A percentile compares a stretch with the other conserved stretches of the same genome.
These are phyloP conservation scores for Solanum hybrid DNA, from an alignment of 305 asterid genomes.

Conservation along the genomic window DNA sequence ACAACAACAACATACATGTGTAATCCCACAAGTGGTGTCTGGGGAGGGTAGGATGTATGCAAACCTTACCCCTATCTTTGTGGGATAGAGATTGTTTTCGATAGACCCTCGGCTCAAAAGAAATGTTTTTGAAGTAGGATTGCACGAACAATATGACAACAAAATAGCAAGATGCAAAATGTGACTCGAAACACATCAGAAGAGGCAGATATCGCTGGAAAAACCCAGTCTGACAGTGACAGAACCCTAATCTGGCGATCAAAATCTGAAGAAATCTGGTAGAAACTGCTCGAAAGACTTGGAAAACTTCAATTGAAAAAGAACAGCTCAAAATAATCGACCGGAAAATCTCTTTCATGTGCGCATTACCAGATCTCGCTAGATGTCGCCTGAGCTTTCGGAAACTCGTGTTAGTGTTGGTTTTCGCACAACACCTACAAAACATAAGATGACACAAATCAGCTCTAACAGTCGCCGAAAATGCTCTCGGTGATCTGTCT, in stretches of 20 bases:
- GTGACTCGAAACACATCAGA: background rate
- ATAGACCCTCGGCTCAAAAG: background rate
- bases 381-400: background rate
- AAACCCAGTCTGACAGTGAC: background rate
- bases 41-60: background rate
- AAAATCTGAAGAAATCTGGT: background rate
- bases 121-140: background rate
- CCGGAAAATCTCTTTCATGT: background rate
- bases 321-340: background rate
- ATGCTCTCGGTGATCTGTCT: background rate
- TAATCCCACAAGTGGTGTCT: background rate
- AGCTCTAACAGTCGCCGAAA: background rate
- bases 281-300: background rate
- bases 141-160: background rate
- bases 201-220: background rate
- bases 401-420: background rate
- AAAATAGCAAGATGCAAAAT: background rate
- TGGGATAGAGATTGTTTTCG: background rate
- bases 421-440: background rate
- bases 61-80: background rate
- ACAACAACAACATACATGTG: background rate
- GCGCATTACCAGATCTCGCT: background rate
- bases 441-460: background rate
- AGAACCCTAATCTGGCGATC: background rate
- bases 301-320: background rate